Evolutionary conservation across 1,284 basidiomycete species (phyloP).

Genomic region (Clitocybe nebularis): DNA sequence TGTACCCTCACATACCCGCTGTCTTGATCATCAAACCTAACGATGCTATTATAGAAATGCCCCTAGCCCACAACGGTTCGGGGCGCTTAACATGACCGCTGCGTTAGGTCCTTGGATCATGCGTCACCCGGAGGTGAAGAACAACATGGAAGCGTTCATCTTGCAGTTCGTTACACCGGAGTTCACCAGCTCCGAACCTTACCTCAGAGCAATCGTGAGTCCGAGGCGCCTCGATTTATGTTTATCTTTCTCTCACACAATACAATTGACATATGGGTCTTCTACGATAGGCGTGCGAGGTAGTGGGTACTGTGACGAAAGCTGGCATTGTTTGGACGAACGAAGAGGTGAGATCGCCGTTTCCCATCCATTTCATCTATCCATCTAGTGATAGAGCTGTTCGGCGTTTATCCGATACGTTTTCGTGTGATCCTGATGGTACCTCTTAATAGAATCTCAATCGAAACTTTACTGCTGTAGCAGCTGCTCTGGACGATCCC

Average conservation of each 20-base stretch:
- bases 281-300: slow-evolving; percentile 75
- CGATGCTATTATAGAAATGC: slow-evolving; percentile 37
- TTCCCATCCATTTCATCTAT: slow-evolving; percentile 1
- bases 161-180: slow-evolving; percentile 70
- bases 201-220: slow-evolving; percentile 73
- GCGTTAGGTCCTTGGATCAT: slow-evolving; percentile 75
- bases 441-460: slow-evolving; percentile 48
- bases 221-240: slow-evolving; percentile 6
- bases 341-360: slow-evolving; percentile 46
- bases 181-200: slow-evolving; percentile 61
- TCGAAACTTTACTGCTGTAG: slow-evolving; percentile 59
- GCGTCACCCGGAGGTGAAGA: slow-evolving; percentile 74
- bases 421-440: slow-evolving; percentile 1
- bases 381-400: neutral
- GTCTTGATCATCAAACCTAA: slow-evolving; percentile 2
- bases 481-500: slow-evolving; percentile 62
- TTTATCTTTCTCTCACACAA: slow-evolving; percentile 4
- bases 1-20: slow-evolving; percentile 24
- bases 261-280: too few relatives aligned
- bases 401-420: too few relatives aligned
- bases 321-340: slow-evolving; percentile 62
- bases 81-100: slow-evolving; percentile 78
- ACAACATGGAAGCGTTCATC: slow-evolving; percentile 75
- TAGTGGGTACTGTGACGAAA: slow-evolving; percentile 71
- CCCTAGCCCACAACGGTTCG: slow-evolving; percentile 66